Evolutionary conservation across 2,329 filamentous ascomycete species (phyloP), one percentile per base, ranked within the genome.

Genomic region (Tolypocladium tundrense): DNA sequence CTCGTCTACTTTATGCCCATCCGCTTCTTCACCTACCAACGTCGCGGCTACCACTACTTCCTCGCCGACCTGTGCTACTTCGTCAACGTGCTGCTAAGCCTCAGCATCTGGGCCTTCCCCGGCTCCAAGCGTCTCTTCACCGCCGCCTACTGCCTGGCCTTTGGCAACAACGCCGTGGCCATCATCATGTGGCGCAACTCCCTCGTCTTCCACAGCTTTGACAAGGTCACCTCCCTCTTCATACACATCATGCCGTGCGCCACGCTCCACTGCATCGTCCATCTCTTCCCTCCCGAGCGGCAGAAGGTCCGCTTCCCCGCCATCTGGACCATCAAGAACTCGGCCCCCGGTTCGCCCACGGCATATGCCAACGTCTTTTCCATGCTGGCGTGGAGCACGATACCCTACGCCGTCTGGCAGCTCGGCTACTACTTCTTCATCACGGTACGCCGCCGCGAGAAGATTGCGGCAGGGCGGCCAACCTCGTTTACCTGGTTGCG

Each of bases 111-210:
- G 92, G 79, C 88, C 40, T 97, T 97, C 67, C 94, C 94, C 0
- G 77, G 82, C 55, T 97, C 92, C 14, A 96, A 96, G 73, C 86
- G 93, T 51, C 81, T 99, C 19, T 92, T 99, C 72, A 94, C 95
- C 63, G 87, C 91, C 64, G 88, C 90, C 1, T 99, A 92, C 73
- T 97, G 94, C 68, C 79, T 99, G 40, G 90, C 92, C 11, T 95
- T 90, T 69, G 94, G 94, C 62, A 99, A 99, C 74, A 99, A 99
- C 69, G 94, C 94, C 24, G 86, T 97, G 53, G 94, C 94, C 14
- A 97, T 99, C 71, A 91, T 94, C 69, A 94, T 99, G 92, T 99
- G 94, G 94, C 86, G 94, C 62, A 99, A 99, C 72, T 97, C 92
- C 39, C 83, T 99, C 68, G 94, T 99, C 53, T 99, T 99, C 72